Evolutionary conservation across 305 asterid species (phyloP).

Genomic region (Fraxinus latifolia): DNA sequence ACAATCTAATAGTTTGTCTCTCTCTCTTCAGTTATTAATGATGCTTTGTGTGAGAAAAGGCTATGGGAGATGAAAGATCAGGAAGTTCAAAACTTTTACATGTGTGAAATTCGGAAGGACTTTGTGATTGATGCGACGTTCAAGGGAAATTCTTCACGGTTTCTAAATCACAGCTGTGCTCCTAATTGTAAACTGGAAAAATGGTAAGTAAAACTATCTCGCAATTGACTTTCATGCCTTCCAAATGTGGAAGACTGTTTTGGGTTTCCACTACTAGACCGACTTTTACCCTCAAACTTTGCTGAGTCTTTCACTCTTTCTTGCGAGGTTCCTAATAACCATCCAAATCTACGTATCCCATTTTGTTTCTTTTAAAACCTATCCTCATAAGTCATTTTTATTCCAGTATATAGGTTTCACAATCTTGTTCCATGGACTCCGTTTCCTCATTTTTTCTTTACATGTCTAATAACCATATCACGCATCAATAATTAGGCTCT

Average conservation of each 20-base stretch:
- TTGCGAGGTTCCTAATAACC: background rate
- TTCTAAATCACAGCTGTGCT: slow-evolving; percentile 89
- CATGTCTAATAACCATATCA: background rate
- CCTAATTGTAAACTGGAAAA: slow-evolving; percentile 92
- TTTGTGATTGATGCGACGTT: slow-evolving; percentile 94
- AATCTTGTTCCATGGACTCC: background rate
- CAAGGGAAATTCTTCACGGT: slow-evolving; percentile 86
- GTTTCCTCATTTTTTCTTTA: background rate
- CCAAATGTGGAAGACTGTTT: slow-evolving; percentile 3
- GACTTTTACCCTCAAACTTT: background rate
- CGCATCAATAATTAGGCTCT: background rate
- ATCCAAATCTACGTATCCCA: background rate
- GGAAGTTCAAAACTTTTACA: slow-evolving; percentile 72
- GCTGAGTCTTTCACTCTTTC: background rate
- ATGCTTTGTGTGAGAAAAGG: slow-evolving; percentile 80
- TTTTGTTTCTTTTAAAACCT: background rate
- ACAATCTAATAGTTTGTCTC: slow-evolving; percentile 22
- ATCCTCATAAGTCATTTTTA: background rate
- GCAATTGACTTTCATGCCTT: background rate
- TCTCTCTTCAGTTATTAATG: slow-evolving; percentile 70
- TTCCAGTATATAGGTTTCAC: background rate
- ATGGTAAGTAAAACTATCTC: slow-evolving; percentile 54
- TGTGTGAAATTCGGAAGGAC: slow-evolving; percentile 88
- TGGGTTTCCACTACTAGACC: background rate
- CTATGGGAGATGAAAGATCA: slow-evolving; percentile 87